phyloP scores from a whole-genome alignment of 106 monocot genomes.

The Apostasia shenzhenica region DNA sequence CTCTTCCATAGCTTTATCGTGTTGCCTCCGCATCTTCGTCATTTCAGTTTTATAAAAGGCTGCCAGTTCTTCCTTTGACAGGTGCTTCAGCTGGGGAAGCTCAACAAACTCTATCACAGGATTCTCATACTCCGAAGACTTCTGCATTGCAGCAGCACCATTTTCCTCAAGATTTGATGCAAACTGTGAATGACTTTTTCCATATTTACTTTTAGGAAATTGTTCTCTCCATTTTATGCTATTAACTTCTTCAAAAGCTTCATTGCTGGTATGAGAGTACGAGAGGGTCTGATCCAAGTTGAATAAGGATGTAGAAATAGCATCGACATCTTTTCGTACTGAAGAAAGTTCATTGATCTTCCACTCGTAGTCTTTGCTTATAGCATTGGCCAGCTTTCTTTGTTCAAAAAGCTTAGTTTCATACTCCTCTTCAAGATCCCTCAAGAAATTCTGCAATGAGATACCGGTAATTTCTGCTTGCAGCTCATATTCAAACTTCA shows the following conservation, averaged over 20 bases:
- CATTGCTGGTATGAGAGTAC: conserved; percentile 22
- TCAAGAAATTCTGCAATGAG: conserved; percentile 35
- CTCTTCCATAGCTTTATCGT: conserved; percentile 73
- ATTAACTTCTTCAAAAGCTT: conserved; percentile 45
- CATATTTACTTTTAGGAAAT: conserved; percentile 19
- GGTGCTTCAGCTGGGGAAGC: conserved; percentile 32
- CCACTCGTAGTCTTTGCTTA: conserved; percentile 34
- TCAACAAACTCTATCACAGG: conserved; percentile 33
- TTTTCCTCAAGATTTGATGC: conserved; percentile 29
- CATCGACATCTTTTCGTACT: conserved; percentile 54
- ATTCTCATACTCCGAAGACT: conserved; percentile 13
- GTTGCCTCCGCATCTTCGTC: conserved; percentile 69
- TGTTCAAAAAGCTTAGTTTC: conserved; percentile 41
- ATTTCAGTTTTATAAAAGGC: conserved; percentile 63
- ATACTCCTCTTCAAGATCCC: conserved; percentile 32
- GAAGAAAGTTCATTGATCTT: conserved; percentile 28
- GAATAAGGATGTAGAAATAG: conserved; percentile 35
- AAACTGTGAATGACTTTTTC: conserved; percentile 16
- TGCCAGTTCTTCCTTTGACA: conserved; percentile 61
- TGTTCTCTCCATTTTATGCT: conserved; percentile 42
- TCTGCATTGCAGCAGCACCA: conserved; percentile 14
- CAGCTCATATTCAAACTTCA: conserved; percentile 49
- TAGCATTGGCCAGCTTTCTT: conserved; percentile 21
- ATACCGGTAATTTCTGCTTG: conserved; percentile 44
- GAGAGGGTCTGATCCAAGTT: conserved; percentile 29